Percentiles rank a stretch among this genome's conserved stretches.
These are phyloP conservation scores for Lignosus rhinocerotis DNA, from an alignment of 1,284 basidiomycete species.

Conservation along the genomic window DNA sequence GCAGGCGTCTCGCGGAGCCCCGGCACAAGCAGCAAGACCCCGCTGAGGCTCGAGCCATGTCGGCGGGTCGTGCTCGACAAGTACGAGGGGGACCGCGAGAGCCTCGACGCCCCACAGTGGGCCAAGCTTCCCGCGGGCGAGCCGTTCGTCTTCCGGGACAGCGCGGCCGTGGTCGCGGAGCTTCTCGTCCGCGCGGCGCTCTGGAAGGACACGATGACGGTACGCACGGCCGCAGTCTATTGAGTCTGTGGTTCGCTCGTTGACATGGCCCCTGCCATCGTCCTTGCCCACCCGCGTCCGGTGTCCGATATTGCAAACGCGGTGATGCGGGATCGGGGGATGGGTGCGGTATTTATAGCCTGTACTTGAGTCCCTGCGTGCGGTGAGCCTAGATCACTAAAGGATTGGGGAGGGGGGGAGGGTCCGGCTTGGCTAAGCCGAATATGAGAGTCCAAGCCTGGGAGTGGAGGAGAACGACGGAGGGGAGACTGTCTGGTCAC, in stretches of 20 bases:
- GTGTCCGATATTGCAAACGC: background rate
- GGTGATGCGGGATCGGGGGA: background rate
- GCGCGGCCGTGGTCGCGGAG: slow-evolving; percentile 11
- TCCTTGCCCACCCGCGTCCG: background rate
- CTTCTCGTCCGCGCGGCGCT: slow-evolving; percentile 8
- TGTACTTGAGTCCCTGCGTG: slow-evolving; percentile 12
- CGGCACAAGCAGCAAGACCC: background rate
- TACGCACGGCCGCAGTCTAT: background rate
- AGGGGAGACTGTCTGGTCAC: background rate
- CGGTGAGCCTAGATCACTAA: slow-evolving; percentile 3
- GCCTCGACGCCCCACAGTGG: slow-evolving; percentile 24
- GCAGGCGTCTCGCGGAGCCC: background rate
- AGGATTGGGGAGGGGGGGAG: background rate
- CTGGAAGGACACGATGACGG: slow-evolving; percentile 8
- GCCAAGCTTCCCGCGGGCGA: slow-evolving; percentile 9
- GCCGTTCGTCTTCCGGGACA: slow-evolving; percentile 18
- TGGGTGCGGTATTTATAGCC: slow-evolving; percentile 2
- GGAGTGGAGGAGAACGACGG: background rate
- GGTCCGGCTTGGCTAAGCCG: background rate
- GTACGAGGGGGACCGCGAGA: slow-evolving; percentile 17
- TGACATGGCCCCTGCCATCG: background rate
- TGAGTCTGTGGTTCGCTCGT: background rate
- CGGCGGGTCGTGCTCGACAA: slow-evolving; percentile 16
- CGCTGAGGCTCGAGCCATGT: background rate
- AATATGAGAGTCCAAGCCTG: background rate